Conservation (phyloP, 495 filamentous ascomycete genomes). For the Rhypophila decipiens region DNA sequence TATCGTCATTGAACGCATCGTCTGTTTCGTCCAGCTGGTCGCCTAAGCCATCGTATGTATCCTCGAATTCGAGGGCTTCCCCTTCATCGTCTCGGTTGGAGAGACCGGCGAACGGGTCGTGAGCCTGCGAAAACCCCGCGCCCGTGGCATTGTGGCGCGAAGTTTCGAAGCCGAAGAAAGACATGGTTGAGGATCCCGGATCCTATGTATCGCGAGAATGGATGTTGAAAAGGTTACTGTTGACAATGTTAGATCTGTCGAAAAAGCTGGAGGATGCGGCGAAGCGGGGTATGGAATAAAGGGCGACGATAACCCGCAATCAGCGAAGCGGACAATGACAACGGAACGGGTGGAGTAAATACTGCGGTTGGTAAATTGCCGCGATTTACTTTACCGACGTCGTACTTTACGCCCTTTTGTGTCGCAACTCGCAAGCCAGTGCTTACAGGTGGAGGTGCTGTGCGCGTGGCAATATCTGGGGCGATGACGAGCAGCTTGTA, state of each 20-base stretch:
- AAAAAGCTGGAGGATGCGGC: background rate
- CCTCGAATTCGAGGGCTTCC: conserved; percentile 88
- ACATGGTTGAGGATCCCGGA: conserved; percentile 28
- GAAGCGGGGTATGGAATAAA: too few relatives aligned
- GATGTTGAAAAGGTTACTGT: conserved; percentile 11
- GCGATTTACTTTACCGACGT: too few relatives aligned
- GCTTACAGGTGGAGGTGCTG: too few relatives aligned
- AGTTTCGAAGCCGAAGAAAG: conserved; percentile 81
- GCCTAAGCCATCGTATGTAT: conserved; percentile 94
- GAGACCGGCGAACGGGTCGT: conserved; percentile 85
- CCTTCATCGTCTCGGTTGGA: conserved; percentile 64
- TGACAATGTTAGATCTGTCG: background rate
- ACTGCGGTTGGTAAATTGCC: too few relatives aligned
- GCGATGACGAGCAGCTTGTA: too few relatives aligned
- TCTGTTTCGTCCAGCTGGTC: conserved; percentile 88
- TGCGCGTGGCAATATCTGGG: too few relatives aligned
- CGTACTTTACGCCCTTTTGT: too few relatives aligned
- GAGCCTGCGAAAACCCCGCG: conserved; percentile 73
- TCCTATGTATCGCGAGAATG: background rate
- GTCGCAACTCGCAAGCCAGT: too few relatives aligned
- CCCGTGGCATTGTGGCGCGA: conserved; percentile 50
- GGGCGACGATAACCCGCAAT: too few relatives aligned
- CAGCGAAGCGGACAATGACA: too few relatives aligned
- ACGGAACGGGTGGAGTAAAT: too few relatives aligned
- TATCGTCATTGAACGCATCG: conserved; percentile 96